Evolutionary conservation across 306 rosid genomes (phyloP).

Genomic region (Fragaria ananassa): DNA sequence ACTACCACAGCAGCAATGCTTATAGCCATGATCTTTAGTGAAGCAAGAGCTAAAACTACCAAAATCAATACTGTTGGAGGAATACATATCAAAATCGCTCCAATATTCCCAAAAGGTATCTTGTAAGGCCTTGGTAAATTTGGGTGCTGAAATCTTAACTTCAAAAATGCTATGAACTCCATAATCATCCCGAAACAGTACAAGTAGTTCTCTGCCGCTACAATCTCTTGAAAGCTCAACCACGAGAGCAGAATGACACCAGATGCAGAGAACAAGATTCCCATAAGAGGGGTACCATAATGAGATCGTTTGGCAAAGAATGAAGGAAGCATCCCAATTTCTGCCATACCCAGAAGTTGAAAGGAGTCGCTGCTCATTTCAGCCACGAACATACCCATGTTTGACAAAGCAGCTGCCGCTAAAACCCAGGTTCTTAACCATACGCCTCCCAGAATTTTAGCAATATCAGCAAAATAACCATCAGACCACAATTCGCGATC

Average conservation of each 20-base stretch:
- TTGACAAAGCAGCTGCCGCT: conserved; percentile 63
- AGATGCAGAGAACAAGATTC: conserved; percentile 64
- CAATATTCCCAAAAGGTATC: conserved; percentile 48
- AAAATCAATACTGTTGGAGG: conserved; percentile 49
- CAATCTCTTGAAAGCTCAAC: conserved; percentile 73
- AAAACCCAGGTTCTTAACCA: conserved; percentile 64
- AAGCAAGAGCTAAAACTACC: conserved; percentile 51
- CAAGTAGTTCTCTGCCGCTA: conserved; percentile 62
- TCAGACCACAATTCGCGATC: conserved; percentile 46
- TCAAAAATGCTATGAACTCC: conserved; percentile 65
- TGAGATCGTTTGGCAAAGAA: conserved; percentile 49
- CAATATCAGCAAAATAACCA: conserved; percentile 65
- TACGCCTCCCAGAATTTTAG: conserved; percentile 47
- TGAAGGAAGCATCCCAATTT: conserved; percentile 61
- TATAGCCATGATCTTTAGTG: conserved; percentile 42
- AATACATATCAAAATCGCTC: conserved; percentile 53
- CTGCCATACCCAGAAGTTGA: conserved; percentile 73
- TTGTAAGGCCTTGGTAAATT: conserved; percentile 43
- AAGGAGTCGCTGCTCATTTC: conserved; percentile 76
- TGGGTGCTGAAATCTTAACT: conserved; percentile 47
- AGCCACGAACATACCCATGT: conserved; percentile 70
- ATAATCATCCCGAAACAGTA: conserved; percentile 69
- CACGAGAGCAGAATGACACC: conserved; percentile 63
- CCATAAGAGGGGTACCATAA: conserved; percentile 51
- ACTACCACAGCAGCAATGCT: conserved; percentile 42